Evolutionary conservation across 768 basidiomycete species (phyloP), one percentile per base, ranked within the genome.

Genomic region (Candolleomyces aberdarensis): DNA sequence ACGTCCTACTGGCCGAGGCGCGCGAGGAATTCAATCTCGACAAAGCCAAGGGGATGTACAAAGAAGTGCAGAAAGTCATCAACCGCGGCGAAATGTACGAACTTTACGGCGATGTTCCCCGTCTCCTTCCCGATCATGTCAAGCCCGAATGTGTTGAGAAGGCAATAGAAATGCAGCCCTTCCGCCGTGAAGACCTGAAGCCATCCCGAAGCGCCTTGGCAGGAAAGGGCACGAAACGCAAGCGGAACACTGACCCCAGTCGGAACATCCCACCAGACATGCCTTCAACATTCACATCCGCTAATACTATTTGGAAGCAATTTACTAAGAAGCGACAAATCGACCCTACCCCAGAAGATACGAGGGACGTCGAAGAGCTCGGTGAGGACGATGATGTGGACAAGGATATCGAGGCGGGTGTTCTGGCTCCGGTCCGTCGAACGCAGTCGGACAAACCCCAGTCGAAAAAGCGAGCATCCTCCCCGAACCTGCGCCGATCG

Each of bases 11-110:
- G 65, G 86, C 95, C 6, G 91, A 96, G 72, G 85, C 86, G 32
- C 88, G 96, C 22, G 97, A 99, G 74, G 95, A 98, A 67, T 69
- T 79, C 52, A 96, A 97, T 67, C 91, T 95, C 79, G 88, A 91
- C 56, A 91, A 88, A 64, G 95, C 97, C 0, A 87, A 93, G 66
- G 85, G 83, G 46, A 86, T 85, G 2, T 96, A 99, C 74, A 84
- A 87, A 63, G 87, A 92, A 66, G 92, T 98, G 2, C 96, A 98
- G 71, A 87, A 85, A 66, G 83, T 88, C 46, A 97, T 99, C 70
- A 82, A 88, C 53, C 86, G 87, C 58, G 94, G 94, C 26, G 88
- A 91, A 57, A 82, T 89, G 63, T 85, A 97, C 36, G 95, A 98
- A 71, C 81, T 98, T 10, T 99, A 94, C 67, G 87, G 82, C n/a